phyloP scores from a whole-genome alignment of 192 early-diverging fungal species.

The Coemansia sp. region DNA sequence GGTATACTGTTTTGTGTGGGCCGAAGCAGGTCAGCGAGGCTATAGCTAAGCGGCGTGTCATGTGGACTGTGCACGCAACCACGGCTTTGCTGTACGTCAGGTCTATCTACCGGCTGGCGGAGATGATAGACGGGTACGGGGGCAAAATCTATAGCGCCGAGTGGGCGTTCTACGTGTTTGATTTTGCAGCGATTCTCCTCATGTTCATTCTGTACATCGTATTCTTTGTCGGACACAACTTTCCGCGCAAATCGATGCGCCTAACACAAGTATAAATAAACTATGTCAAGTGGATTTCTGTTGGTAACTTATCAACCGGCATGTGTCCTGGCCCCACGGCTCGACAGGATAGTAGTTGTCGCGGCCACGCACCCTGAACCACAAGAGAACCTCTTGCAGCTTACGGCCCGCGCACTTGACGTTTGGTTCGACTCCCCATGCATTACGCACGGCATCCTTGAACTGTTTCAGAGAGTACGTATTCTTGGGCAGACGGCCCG shows the following conservation, averaged over 20 bases:
- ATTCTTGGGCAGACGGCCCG: constrained; percentile 40
- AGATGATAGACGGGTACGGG: constrained; percentile 40
- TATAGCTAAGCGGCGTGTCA: constrained; percentile 22
- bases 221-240: constrained; percentile 13
- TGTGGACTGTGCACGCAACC: constrained; percentile 28
- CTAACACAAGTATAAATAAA: not conserved
- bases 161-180: constrained; percentile 51
- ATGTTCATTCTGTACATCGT: constrained; percentile 25
- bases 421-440: constrained; percentile 49
- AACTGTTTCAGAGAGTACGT: constrained; percentile 41
- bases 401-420: constrained; percentile 35
- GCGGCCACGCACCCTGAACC: constrained; percentile 51
- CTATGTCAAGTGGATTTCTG: constrained; percentile 16
- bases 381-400: constrained; percentile 46
- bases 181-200: constrained; percentile 33
- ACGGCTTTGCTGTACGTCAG: constrained; percentile 40
- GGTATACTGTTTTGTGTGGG: constrained; percentile 16
- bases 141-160: constrained; percentile 45
- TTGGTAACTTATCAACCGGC: constrained; percentile 41
- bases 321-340: constrained; percentile 39
- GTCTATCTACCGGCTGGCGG: constrained; percentile 41
- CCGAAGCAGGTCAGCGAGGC: constrained; percentile 5
- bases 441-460: constrained; percentile 27
- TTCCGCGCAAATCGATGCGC: not conserved
- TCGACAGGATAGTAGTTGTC: constrained; percentile 43